Evolutionary conservation across 805 yeast genomes (phyloP), one percentile per base, ranked within the genome.

Genomic region (Nakazawaea laoshanensis): DNA sequence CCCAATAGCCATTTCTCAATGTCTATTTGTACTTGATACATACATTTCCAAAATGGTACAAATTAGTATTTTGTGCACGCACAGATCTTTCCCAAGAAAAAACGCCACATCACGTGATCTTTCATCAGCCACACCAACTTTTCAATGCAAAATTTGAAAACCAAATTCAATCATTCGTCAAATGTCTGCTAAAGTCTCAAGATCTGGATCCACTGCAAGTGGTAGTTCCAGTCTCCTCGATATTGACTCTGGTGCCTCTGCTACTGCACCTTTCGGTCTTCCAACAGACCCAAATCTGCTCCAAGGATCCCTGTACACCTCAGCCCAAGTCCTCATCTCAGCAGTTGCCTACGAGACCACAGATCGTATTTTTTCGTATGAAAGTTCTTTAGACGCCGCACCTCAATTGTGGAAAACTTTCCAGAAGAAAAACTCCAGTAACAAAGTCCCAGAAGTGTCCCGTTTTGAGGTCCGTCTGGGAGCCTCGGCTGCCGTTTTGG

Each of bases 391-490:
- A 32, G 85, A 80, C 52, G 52, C 63, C n/a, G 65, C 73, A 30
- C 50, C 80, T 41, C 63, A 62, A 40, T 53, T 67, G 32, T 86
- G 95, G 95, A 50, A 65, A 27, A 53, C 60, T 29, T 54, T 63
- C 30, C 63, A 62, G 48, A 67, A 71, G 47, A 48, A 52, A 24
- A 79, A 80, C 49, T 61, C 72, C 10, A 49, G 55, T 29, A 77
- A 76, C 16, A 56, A 53, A n/a, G 72, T 77, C 35, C 92, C 94
- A 18, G 63, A 63, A 34, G 55, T 79, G 44, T 63, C 74, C 49
- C 60, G 69, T 42, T 55, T 79, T 37, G 86, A 87, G 49, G 71
- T 84, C 36, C 75, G 95, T 52, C 63, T 80, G 2, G 96, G 96
- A 46, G 92, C 95, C 20, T 84, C 89, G 29, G 68, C 75, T 41